Percentiles rank a stretch among this genome's conserved stretches.
These are phyloP conservation scores for Arachnomyces sp. DNA, from an alignment of 2,329 filamentous ascomycete species.

Conservation along the genomic window DNA sequence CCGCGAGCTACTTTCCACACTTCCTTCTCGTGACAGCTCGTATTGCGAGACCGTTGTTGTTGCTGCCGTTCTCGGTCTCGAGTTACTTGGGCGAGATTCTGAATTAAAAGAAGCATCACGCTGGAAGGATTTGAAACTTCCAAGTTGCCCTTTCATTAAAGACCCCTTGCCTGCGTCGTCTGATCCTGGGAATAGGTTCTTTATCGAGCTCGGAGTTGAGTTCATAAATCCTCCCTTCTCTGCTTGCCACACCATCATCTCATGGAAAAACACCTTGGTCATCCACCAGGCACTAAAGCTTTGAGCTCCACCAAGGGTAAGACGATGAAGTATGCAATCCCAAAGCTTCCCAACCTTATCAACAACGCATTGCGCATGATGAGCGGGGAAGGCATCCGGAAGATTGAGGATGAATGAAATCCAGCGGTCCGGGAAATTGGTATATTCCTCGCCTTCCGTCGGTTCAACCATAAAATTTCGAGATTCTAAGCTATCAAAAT, in stretches of 20 bases:
- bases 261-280: constrained; percentile 89
- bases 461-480: constrained; percentile 31
- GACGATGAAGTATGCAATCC: constrained; percentile 36
- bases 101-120: constrained; percentile 14
- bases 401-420: constrained; percentile 38
- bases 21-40: constrained; percentile 12
- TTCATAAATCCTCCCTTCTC: constrained; percentile 84
- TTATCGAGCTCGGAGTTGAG: constrained; percentile 33
- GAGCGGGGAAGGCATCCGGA: constrained; percentile 31
- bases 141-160: constrained; percentile 14
- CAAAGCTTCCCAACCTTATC: constrained; percentile 38
- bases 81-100: constrained; percentile 11
- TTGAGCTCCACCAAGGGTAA: constrained; percentile 37
- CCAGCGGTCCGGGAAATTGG: constrained; percentile 43
- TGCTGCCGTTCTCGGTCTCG: constrained; percentile 16
- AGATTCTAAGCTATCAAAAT: constrained; percentile 22
- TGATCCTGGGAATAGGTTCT: constrained; percentile 17
- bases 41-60: constrained; percentile 14
- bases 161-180: constrained; percentile 19
- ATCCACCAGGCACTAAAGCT: constrained; percentile 53
- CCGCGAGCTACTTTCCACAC: constrained; percentile 11
- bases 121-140: constrained; percentile 9
- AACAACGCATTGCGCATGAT: constrained; percentile 38
- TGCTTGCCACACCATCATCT: constrained; percentile 85
- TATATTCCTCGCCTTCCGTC: constrained; percentile 31